Conservation (phyloP, 1,139 yeast genomes). For the Pichia sp. region DNA sequence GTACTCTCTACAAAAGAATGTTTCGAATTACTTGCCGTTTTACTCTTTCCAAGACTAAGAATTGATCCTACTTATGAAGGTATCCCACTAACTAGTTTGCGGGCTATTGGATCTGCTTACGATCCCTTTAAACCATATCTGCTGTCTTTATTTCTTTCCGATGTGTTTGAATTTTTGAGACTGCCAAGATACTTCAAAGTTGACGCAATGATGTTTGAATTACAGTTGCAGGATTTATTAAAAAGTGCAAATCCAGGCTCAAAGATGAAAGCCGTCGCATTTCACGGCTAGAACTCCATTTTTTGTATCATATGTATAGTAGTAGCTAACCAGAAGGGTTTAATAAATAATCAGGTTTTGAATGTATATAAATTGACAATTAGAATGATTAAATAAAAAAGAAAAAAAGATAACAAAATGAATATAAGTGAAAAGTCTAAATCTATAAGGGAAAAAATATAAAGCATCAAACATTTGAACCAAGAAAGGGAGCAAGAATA, state of each 20-base stretch:
- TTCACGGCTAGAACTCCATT: background rate
- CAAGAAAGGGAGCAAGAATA: background rate
- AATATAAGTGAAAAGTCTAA: background rate
- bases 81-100: conserved; percentile 4
- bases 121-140: conserved; percentile 24
- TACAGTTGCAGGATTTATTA: conserved; percentile 19
- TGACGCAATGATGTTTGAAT: conserved; percentile 24
- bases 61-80: conserved; percentile 7
- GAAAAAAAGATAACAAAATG: background rate
- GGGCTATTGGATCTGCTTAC: conserved; percentile 16
- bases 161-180: conserved; percentile 21
- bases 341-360: too few relatives aligned
- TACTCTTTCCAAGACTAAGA: conserved; percentile 21
- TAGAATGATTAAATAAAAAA: background rate
- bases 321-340: too few relatives aligned
- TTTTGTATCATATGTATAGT: background rate
- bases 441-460: conserved; percentile 1
- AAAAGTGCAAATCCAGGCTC: background rate
- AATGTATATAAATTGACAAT: background rate
- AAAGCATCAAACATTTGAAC: background rate
- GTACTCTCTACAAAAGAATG: conserved; percentile 20
- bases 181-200: conserved; percentile 24
- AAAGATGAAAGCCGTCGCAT: background rate
- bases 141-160: conserved; percentile 18
- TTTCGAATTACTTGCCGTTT: conserved; percentile 15